phyloP scores from a whole-genome alignment of 768 basidiomycete species.

The Panaeolus papilionaceus region DNA sequence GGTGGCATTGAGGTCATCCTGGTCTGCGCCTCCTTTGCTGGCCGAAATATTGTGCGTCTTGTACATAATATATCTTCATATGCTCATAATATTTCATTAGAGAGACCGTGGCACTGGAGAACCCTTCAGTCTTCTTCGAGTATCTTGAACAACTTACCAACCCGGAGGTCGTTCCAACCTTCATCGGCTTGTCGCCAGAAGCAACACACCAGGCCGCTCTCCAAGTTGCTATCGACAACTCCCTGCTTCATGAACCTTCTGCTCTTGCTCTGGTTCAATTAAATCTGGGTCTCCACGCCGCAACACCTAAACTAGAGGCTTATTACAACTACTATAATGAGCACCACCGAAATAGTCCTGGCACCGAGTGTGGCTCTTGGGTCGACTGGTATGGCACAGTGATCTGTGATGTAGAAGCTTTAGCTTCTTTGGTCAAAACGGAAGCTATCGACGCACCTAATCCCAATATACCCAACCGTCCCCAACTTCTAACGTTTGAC shows the following conservation, averaged over 20 bases:
- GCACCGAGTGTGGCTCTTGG: conserved; percentile 68
- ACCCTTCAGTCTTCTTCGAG: conserved; percentile 76
- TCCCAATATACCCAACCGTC: conserved; percentile 37
- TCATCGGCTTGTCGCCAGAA: conserved; percentile 48
- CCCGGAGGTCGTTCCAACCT: conserved; percentile 44
- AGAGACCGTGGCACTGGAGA: conserved; percentile 81
- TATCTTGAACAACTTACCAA: conserved; percentile 70
- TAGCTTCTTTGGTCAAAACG: conserved; percentile 57
- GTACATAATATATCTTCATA: not conserved
- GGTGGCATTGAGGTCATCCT: conserved; percentile 66
- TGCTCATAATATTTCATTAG: conserved; percentile 44
- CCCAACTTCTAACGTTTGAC: conserved; percentile 75
- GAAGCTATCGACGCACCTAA: conserved; percentile 53
- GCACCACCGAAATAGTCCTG: conserved; percentile 36
- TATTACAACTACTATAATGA: conserved; percentile 76
- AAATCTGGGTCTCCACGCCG: conserved; percentile 78
- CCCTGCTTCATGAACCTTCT: conserved; percentile 55
- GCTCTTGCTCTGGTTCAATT: conserved; percentile 66
- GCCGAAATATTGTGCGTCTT: conserved; percentile 68
- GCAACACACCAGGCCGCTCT: conserved; percentile 62
- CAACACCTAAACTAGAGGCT: conserved; percentile 83
- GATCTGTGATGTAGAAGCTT: conserved; percentile 69
- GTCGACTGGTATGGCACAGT: conserved; percentile 84
- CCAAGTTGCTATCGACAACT: conserved; percentile 51
- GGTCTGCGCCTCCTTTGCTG: conserved; percentile 66